These are phyloP conservation scores for Tremellales sp. DNA, from an alignment of 1,284 basidiomycete species.

Conservation along the genomic window DNA sequence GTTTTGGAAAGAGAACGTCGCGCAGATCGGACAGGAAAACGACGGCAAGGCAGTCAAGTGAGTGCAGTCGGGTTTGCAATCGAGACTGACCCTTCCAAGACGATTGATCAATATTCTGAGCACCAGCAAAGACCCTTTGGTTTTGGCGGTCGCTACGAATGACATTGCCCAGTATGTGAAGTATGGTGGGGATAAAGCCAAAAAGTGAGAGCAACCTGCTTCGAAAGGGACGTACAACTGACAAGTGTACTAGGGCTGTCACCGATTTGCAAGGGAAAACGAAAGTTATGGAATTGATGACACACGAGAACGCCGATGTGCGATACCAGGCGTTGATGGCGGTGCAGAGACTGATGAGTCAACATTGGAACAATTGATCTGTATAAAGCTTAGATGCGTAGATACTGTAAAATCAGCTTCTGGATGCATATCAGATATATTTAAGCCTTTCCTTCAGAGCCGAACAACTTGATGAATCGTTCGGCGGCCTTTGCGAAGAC, in stretches of 20 bases:
- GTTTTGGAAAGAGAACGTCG: slow-evolving; percentile 96
- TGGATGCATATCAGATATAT: neutral
- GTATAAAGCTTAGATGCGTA: no score
- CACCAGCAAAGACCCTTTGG: slow-evolving; percentile 65
- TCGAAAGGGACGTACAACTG: neutral
- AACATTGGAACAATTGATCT: slow-evolving; percentile 25
- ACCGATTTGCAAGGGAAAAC: slow-evolving; percentile 83
- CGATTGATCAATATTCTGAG: slow-evolving; percentile 67
- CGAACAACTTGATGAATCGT: slow-evolving; percentile 43
- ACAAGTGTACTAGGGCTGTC: slow-evolving; percentile 57
- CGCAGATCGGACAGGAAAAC: slow-evolving; percentile 78
- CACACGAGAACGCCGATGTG: slow-evolving; percentile 79
- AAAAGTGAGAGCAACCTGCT: slow-evolving; percentile 62
- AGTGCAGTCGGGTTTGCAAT: slow-evolving; percentile 10
- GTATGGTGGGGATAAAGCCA: slow-evolving; percentile 74
- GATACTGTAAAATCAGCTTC: neutral
- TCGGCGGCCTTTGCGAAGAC: slow-evolving; percentile 38
- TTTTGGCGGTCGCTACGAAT: slow-evolving; percentile 83
- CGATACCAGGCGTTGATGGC: slow-evolving; percentile 80
- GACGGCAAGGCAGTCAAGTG: slow-evolving; percentile 78
- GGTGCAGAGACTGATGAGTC: slow-evolving; percentile 46
- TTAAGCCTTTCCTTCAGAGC: slow-evolving; percentile 42
- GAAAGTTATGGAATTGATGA: slow-evolving; percentile 91
- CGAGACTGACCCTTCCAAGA: slow-evolving; percentile 49
- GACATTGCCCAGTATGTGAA: slow-evolving; percentile 93